These are phyloP conservation scores for Quercus glauca DNA, from an alignment of 306 rosid genomes.

Conservation along the genomic window DNA sequence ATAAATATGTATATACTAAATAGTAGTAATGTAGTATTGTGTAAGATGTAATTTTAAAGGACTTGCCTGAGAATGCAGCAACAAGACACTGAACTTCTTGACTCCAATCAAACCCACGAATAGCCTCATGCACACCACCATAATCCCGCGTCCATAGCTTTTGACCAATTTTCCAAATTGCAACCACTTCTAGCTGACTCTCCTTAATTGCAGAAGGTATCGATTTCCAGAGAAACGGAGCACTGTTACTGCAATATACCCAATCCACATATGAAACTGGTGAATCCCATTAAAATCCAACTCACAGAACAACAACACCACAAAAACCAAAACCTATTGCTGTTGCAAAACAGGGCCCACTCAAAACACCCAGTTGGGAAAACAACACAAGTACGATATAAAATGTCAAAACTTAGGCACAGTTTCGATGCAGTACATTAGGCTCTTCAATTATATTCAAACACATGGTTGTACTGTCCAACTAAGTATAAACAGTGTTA, in stretches of 20 bases:
- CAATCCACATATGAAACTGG: slow-evolving; percentile 17
- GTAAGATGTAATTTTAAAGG: not conserved
- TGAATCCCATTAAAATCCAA: not conserved
- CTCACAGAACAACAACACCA: not conserved
- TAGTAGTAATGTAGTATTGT: not conserved
- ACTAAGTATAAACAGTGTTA: no score
- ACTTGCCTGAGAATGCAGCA: slow-evolving; percentile 82
- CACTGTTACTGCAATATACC: slow-evolving; percentile 73
- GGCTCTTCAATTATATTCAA: no score
- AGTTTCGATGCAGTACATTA: no score
- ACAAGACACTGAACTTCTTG: slow-evolving; percentile 63
- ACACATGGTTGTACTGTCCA: no score
- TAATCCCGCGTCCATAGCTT: slow-evolving; percentile 73
- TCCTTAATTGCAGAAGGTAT: slow-evolving; percentile 67
- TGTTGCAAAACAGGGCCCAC: not conserved
- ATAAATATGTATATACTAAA: not conserved
- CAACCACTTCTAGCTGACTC: slow-evolving; percentile 60
- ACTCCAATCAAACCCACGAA: slow-evolving; percentile 72
- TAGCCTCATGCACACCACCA: slow-evolving; percentile 66
- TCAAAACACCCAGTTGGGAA: not conserved
- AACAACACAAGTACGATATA: not conserved
- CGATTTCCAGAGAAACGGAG: slow-evolving; percentile 88
- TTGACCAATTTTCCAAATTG: slow-evolving; percentile 82
- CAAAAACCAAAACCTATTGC: not conserved
- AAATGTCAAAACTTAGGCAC: no score